A percentile compares a stretch with the other conserved stretches of the same genome.
Evolutionary conservation across 805 yeast species (phyloP).

Genomic region (Starmerella cellae): DNA sequence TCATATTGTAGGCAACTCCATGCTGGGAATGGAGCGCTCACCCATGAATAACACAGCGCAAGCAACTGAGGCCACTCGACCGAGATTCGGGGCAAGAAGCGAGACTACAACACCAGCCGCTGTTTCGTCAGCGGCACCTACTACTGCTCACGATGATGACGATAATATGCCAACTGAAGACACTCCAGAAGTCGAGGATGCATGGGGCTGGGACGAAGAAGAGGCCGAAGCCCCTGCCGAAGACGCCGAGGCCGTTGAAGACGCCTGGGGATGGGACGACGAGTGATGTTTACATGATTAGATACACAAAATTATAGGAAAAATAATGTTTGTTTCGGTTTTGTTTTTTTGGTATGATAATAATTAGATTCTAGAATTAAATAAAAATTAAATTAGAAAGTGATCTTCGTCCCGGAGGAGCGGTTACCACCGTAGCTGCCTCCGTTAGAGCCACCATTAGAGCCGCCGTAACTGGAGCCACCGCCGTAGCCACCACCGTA

Average conservation of each 20-base stretch:
- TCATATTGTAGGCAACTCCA: neutral
- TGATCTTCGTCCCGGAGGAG: slow-evolving; percentile 6
- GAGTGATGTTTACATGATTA: neutral
- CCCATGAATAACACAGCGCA: neutral
- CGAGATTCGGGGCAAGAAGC: too few relatives aligned
- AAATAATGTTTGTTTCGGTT: too few relatives aligned
- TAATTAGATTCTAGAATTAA: too few relatives aligned
- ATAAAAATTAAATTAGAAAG: slow-evolving; percentile 3
- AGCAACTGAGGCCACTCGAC: neutral
- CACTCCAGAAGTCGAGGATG: neutral
- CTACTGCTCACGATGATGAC: too few relatives aligned
- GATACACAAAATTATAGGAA: neutral
- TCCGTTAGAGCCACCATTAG: slow-evolving; percentile 3
- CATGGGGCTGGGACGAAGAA: slow-evolving; percentile 16
- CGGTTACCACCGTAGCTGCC: slow-evolving; percentile 1
- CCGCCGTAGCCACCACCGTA: slow-evolving; percentile 11
- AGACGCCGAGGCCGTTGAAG: slow-evolving; percentile 24
- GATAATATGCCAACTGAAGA: too few relatives aligned
- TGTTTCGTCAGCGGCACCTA: too few relatives aligned
- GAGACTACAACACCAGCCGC: too few relatives aligned
- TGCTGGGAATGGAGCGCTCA: too few relatives aligned
- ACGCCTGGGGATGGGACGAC: slow-evolving; percentile 22
- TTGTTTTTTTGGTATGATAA: too few relatives aligned
- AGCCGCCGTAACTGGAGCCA: slow-evolving; percentile 7
- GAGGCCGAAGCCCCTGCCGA: slow-evolving; percentile 11